Conservation (phyloP, 345 rosid genomes). For the Combretum micranthum region DNA sequence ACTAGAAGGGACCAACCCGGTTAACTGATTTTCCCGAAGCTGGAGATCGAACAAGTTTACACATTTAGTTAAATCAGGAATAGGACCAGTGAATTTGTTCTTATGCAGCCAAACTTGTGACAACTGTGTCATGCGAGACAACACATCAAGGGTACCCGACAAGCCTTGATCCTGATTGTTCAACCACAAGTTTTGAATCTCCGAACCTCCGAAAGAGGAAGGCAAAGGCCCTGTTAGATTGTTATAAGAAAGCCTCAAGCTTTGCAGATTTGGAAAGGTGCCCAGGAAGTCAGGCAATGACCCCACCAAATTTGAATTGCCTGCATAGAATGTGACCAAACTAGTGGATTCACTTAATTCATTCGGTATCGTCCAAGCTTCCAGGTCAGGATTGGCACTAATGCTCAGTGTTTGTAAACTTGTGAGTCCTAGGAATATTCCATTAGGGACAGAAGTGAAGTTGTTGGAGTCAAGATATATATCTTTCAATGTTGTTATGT, state of each 20-base stretch:
- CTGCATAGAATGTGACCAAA: constrained; percentile 34
- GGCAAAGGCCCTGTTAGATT: constrained; percentile 65
- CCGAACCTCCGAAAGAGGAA: constrained; percentile 35
- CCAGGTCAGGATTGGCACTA: constrained; percentile 25
- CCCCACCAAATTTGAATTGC: constrained; percentile 34
- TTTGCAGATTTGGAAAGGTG: constrained; percentile 36
- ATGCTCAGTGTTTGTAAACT: constrained; percentile 38
- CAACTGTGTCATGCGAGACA: constrained; percentile 49
- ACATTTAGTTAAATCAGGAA: constrained; percentile 68
- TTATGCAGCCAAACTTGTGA: constrained; percentile 62
- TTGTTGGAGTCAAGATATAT: constrained; percentile 40
- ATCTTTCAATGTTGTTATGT: constrained; percentile 31
- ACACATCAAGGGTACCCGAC: constrained; percentile 48
- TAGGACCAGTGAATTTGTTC: constrained; percentile 61
- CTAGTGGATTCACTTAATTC: constrained; percentile 34
- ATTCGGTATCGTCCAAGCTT: constrained; percentile 52
- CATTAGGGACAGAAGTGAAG: constrained; percentile 40
- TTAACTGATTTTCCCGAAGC: constrained; percentile 62
- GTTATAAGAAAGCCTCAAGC: constrained; percentile 59
- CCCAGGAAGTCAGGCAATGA: constrained; percentile 53
- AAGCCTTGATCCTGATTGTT: constrained; percentile 61
- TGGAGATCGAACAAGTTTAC: constrained; percentile 49
- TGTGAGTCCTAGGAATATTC: constrained; percentile 52
- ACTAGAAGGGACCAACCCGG: constrained; percentile 53
- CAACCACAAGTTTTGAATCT: constrained; percentile 50